Conservation (phyloP, 345 rosid species). For the Camelina hispida region DNA sequence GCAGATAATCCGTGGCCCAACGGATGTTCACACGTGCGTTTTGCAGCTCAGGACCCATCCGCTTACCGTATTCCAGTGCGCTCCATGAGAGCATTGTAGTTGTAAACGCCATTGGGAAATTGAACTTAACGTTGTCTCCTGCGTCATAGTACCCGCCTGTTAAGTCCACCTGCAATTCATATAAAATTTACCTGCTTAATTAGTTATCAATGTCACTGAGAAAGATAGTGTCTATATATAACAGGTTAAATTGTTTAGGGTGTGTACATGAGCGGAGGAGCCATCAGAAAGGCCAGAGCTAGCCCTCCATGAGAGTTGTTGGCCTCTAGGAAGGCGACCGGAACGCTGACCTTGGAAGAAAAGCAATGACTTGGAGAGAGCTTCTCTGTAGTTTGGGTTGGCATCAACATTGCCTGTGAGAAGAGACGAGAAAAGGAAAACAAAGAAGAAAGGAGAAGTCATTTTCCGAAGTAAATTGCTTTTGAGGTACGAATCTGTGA, state of each 20-base stretch:
- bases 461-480: constrained; percentile 26
- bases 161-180: constrained; percentile 66
- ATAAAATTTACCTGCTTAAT: neutral
- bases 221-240: neutral
- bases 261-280: constrained; percentile 53
- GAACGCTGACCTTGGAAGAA: constrained; percentile 96
- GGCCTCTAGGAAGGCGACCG: constrained; percentile 64
- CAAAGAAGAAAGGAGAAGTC: constrained; percentile 37
- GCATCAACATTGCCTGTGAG: constrained; percentile 45
- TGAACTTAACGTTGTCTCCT: constrained; percentile 91
- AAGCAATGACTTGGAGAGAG: constrained; percentile 73
- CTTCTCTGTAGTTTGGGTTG: constrained; percentile 80
- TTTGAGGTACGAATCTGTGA: constrained; percentile 33
- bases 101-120: constrained; percentile 93
- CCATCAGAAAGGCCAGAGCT: constrained; percentile 84
- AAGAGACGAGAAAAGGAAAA: constrained; percentile 38
- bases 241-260: neutral
- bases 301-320: constrained; percentile 72
- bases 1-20: constrained; percentile 84
- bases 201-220: neutral
- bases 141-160: constrained; percentile 95
- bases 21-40: constrained; percentile 71
- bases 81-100: constrained; percentile 95
- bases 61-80: constrained; percentile 75
- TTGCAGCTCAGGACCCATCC: constrained; percentile 65